phyloP scores from a whole-genome alignment of 306 rosid species.

The Medicago arabica region DNA sequence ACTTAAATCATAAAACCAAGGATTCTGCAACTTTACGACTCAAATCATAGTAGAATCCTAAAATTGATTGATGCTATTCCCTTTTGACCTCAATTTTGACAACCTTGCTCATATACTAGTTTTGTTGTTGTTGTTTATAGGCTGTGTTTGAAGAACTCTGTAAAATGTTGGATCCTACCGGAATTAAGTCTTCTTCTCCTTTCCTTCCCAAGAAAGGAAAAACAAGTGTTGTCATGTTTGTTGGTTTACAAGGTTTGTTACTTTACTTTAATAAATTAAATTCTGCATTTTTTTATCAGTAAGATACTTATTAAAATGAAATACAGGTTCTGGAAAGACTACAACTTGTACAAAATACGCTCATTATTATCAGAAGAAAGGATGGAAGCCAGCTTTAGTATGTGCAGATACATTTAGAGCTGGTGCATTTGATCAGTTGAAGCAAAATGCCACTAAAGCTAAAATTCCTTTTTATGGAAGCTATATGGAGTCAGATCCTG shows the following conservation, averaged over 20 bases:
- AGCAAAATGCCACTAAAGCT: constrained; percentile 90
- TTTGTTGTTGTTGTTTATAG: too few relatives aligned
- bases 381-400: constrained; percentile 97
- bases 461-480: constrained; percentile 96
- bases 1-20: too few relatives aligned
- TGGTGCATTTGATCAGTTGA: constrained; percentile 96
- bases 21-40: too few relatives aligned
- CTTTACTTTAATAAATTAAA: too few relatives aligned
- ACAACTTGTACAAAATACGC: constrained; percentile 94
- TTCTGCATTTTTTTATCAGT: too few relatives aligned
- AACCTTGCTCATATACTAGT: too few relatives aligned
- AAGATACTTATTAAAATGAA: too few relatives aligned
- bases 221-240: constrained; percentile 85
- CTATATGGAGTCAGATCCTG: constrained; percentile 81
- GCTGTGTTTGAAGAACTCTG: too few relatives aligned
- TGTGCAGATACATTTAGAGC: constrained; percentile 99
- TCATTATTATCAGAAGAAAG: constrained; percentile 77
- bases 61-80: too few relatives aligned
- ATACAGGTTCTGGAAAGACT: constrained; percentile 93
- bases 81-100: too few relatives aligned
- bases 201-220: constrained; percentile 77
- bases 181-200: constrained; percentile 82
- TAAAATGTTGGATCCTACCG: constrained; percentile 87
- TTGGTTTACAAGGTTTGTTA: constrained; percentile 80
- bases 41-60: too few relatives aligned